phyloP scores from a whole-genome alignment of 2,329 filamentous ascomycete species.

The Fusarium foetens region DNA sequence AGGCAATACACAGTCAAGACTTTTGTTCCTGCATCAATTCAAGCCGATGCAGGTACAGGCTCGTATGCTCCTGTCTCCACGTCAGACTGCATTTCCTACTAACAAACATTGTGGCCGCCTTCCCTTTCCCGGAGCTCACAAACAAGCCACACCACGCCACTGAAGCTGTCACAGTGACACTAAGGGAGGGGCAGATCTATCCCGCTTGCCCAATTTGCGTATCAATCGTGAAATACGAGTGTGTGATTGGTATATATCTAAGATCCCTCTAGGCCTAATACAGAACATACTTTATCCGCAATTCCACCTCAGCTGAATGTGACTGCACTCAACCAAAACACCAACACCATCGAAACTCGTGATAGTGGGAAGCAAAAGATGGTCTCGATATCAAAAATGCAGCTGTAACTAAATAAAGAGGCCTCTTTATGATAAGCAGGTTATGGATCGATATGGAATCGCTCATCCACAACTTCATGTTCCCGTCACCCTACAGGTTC shows the following conservation, averaged over 20 bases:
- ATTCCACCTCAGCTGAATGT: background rate
- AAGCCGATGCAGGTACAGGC: constrained; percentile 2
- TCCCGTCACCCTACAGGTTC: background rate
- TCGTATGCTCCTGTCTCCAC: constrained; percentile 20
- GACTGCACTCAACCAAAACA: background rate
- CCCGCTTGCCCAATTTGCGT: constrained; percentile 32
- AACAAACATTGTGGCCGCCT: constrained; percentile 3
- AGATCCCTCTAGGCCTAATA: constrained; percentile 14
- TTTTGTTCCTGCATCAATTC: background rate
- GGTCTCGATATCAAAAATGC: background rate
- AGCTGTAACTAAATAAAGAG: background rate
- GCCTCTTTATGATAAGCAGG: too few relatives aligned
- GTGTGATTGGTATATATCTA: background rate
- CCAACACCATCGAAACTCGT: background rate
- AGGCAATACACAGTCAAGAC: background rate
- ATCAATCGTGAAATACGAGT: background rate
- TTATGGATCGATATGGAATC: background rate
- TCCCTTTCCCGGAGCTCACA: constrained; percentile 24
- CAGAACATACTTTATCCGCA: background rate
- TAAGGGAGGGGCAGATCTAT: constrained; percentile 6
- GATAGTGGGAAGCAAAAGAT: background rate
- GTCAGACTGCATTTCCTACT: background rate
- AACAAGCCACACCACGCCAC: constrained; percentile 22
- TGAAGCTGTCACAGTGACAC: constrained; percentile 22
- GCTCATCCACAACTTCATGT: background rate